Conservation (phyloP, 225 moss, liverwort and hornwort genomes). For the Marchantia paleacea region DNA sequence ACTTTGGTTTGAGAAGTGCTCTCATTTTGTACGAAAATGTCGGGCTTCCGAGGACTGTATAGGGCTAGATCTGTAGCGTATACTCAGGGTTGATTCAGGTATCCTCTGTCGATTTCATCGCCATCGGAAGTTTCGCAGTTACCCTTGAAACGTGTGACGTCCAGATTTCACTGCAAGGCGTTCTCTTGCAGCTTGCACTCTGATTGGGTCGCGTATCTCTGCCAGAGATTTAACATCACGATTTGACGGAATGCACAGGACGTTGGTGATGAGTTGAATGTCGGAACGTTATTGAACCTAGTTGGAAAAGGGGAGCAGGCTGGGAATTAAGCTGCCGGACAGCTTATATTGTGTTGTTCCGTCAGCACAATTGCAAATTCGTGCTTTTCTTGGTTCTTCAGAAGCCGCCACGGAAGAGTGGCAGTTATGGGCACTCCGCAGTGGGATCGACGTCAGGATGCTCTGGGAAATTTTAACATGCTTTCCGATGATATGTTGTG, state of each 20-base stretch:
- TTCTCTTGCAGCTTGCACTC: not conserved
- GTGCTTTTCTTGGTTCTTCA: not conserved
- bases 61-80: no score
- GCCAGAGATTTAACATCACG: not conserved
- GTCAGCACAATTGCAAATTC: not conserved
- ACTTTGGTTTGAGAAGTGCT: not conserved
- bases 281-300: not conserved
- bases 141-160: not conserved
- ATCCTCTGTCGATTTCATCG: no score
- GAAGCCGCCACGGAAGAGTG: slow-evolving; percentile 4
- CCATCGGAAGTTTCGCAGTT: not conserved
- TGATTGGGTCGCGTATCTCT: not conserved
- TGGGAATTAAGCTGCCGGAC: not conserved
- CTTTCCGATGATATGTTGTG: slow-evolving; percentile 72
- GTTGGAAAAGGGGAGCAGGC: not conserved
- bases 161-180: not conserved
- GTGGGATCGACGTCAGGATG: slow-evolving; percentile 60
- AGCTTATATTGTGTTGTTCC: not conserved
- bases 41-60: no score
- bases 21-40: not conserved
- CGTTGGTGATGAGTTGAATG: not conserved
- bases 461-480: slow-evolving; percentile 53
- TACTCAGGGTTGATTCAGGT: no score
- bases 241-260: not conserved
- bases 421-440: slow-evolving; percentile 32